Evolutionary conservation across 495 filamentous ascomycete species (phyloP).

Genomic region (Aspergillus campestris): DNA sequence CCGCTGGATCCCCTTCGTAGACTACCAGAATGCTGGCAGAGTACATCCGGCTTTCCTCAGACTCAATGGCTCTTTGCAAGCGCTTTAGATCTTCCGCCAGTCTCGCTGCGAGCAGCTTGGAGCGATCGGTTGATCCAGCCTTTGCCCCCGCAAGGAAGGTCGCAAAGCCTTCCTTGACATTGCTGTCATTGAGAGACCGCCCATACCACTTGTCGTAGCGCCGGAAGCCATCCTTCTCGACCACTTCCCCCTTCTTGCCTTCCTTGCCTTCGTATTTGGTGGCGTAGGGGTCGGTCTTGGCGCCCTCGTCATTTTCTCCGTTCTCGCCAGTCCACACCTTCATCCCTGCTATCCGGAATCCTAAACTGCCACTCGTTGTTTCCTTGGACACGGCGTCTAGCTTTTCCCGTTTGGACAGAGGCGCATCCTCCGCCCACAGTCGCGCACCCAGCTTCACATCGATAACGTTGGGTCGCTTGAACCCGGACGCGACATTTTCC

Average conservation of each 20-base stretch:
- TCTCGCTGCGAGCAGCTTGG: conserved; percentile 48
- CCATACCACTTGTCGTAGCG: conserved; percentile 88
- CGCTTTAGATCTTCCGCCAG: conserved; percentile 59
- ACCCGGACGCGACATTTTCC: conserved; percentile 77
- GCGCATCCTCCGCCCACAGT: conserved; percentile 80
- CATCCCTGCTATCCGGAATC: conserved; percentile 92
- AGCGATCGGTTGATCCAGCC: conserved; percentile 43
- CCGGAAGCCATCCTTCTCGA: conserved; percentile 51
- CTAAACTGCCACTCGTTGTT: conserved; percentile 73
- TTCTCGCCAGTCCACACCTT: conserved; percentile 68
- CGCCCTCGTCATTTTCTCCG: conserved; percentile 33
- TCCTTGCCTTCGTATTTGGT: conserved; percentile 32
- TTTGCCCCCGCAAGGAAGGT: conserved; percentile 62
- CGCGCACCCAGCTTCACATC: conserved; percentile 85
- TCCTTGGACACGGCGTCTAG: conserved; percentile 70
- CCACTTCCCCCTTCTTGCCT: conserved; percentile 28
- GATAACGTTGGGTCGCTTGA: conserved; percentile 81
- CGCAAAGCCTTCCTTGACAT: conserved; percentile 65
- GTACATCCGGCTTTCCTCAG: conserved; percentile 87
- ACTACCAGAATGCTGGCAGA: conserved; percentile 82
- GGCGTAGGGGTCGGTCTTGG: conserved; percentile 32
- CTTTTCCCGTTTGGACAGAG: conserved; percentile 62
- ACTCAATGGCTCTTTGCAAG: conserved; percentile 57
- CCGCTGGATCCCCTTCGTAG: conserved; percentile 78
- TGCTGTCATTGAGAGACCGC: conserved; percentile 59